phyloP scores from a whole-genome alignment of 108 stramenopile species.

The Schizochytrium sp. region DNA sequence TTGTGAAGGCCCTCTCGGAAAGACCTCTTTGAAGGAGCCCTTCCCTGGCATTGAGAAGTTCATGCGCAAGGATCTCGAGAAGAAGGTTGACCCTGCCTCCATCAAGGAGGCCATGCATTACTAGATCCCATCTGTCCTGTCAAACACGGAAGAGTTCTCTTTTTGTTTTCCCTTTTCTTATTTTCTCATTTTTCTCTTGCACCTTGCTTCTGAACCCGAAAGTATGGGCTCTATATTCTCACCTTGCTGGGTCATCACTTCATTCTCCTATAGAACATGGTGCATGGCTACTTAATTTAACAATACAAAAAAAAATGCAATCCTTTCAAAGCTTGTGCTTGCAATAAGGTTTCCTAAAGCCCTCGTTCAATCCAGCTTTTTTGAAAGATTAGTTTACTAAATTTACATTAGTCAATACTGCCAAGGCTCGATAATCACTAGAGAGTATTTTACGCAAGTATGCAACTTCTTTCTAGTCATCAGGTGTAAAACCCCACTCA shows the following conservation, averaged over 20 bases:
- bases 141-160: background rate
- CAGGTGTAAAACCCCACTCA: slow-evolving; percentile 24
- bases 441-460: background rate
- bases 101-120: slow-evolving; percentile 98
- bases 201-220: background rate
- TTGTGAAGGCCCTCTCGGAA: slow-evolving; percentile 98
- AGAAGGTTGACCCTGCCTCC: slow-evolving; percentile 91
- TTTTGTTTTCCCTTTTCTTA: background rate
- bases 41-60: slow-evolving; percentile 77
- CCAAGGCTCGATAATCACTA: background rate
- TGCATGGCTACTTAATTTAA: no score
- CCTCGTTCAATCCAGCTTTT: no score
- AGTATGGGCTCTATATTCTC: background rate
- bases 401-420: no score
- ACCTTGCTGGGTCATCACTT: background rate
- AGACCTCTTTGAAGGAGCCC: slow-evolving; percentile 83
- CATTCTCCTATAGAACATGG: no score
- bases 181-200: background rate
- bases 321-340: no score
- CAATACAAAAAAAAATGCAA: no score
- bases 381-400: no score
- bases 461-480: background rate
- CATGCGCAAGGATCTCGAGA: slow-evolving; percentile 77
- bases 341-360: no score
- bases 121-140: slow-evolving; percentile 60